Evolutionary conservation across 331 rosid species (phyloP), one percentile per base, ranked within the genome.

Genomic region (Spiraea crenata): DNA sequence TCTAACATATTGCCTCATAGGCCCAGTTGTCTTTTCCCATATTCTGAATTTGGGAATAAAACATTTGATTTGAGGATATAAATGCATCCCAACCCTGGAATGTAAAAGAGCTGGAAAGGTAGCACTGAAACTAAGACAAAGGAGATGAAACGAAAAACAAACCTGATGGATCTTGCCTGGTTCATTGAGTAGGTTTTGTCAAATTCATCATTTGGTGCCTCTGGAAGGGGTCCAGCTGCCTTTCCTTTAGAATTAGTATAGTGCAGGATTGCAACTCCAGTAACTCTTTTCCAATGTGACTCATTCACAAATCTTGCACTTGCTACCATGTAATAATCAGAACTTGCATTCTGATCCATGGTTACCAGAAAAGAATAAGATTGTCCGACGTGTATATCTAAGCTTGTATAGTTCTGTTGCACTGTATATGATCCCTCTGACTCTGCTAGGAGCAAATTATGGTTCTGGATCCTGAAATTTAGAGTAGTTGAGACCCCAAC

Each of bases 111-210:
- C 57, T 52, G n/a, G 17, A 52, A 67, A 48, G 17, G 39, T 62
- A 57, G 13, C 42, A n/a, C 7, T 48, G 63, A 40, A 15, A 65
- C 39, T 38, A 12, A 3, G 47, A 15, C 12, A 63, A 46, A 11
- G 41, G 37, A 62, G 37, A 54, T 35, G 39, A 72, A 10, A 16
- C 15, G 47, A 20, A 37, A 25, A 59, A 78, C 74, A 76, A 31
- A 93, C 99, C 99, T 91, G 86, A 93, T 89, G 64, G 97, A 89
- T 87, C 97, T 83, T 46, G 99, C 99, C 80, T 93, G 99, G 89
- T 93, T 93, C 99, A 93, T 93, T 25, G 99, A 93, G 87, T 69
- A 91, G 19, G 97, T 90, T 81, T 91, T 91, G 74, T 93, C 99
- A 76, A 56, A 93, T 70, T 89, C 85, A 68, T 93, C 99, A 46